Evolutionary conservation across 176 grass and related monocot genomes (phyloP), one percentile per base, ranked within the genome.

Genomic region (maize (Zea mays)): DNA sequence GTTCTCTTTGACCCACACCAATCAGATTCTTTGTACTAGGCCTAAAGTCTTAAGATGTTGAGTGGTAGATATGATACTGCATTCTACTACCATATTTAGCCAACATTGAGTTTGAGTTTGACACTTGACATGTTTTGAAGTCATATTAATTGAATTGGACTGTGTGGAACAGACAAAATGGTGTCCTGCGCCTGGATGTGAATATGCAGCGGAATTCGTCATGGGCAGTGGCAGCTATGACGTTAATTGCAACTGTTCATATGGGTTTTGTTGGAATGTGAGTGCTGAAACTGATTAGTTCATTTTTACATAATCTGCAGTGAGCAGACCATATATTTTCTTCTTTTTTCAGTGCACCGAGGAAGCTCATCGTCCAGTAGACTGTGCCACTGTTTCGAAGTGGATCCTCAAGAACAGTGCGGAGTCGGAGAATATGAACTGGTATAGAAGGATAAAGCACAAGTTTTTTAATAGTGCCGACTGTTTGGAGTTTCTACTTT

Each of bases 401-500:
- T 99, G 96, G 96, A 96, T 99, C 51, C 81, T 99, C 61, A 99
- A 99, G 86, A 99, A 99, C 81, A 93, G 92, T 37, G 90, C 96
- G 0, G 96, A 99, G 73, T 99, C 96, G 7, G 96, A 99, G 67
- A 99, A 99, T 85, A 99, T 99, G 96, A 99, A 99, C 73, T 99
- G 96, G 96, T 95, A 90, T 65, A 66, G 64, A 67, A 82, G 67
- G 39, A 79, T 82, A 65, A 34, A 47, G 6, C 58, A 39, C 34
- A 42, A 12, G 2, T 69, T 69, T 44, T 39, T 57, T 62, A 21
- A 8, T 59, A 47, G 62, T 67, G 11, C 44, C 64, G n/a, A 14
- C 14, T 40, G 48, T 66, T 85, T 75, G 14, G 9, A 57, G 45
- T 36, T 73, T 65, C 38, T 64, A 5, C 15, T 17, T 69, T 55